These are phyloP conservation scores for Orychophragmus violaceus DNA, from an alignment of 345 rosid species.

Conservation along the genomic window DNA sequence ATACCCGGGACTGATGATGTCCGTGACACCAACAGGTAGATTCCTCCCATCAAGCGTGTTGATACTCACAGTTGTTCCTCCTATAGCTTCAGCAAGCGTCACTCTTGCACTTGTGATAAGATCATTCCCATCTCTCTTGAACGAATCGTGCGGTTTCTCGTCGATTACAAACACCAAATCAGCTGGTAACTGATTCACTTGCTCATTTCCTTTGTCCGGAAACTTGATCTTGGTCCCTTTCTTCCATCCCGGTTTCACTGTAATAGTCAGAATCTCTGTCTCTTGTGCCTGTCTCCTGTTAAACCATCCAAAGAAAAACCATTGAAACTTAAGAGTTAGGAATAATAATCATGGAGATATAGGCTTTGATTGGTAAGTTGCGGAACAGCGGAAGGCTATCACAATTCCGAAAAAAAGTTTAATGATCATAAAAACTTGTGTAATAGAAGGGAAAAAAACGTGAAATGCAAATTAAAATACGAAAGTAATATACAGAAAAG, in stretches of 20 bases:
- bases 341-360: too few species aligned
- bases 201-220: conserved; percentile 93
- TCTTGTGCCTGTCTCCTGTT: conserved; percentile 62
- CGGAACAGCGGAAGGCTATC: too few species aligned
- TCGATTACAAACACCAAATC: conserved; percentile 84
- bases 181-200: conserved; percentile 79
- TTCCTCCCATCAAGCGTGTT: conserved; percentile 60
- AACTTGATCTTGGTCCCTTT: conserved; percentile 92
- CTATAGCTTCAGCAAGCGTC: conserved; percentile 75
- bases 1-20: conserved; percentile 70
- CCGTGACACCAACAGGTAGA: conserved; percentile 54
- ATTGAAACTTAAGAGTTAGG: too few species aligned
- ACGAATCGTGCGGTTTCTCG: conserved; percentile 67
- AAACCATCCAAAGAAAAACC: background rate
- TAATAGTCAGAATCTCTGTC: conserved; percentile 78
- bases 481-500: too few species aligned
- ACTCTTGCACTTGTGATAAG: conserved; percentile 50
- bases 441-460: too few species aligned
- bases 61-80: conserved; percentile 67
- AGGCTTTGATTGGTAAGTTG: too few species aligned
- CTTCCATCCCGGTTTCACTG: conserved; percentile 97
- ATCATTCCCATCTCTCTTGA: conserved; percentile 82
- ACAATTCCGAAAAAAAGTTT: too few species aligned
- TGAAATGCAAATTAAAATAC: too few species aligned
- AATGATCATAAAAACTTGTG: too few species aligned